Conservation (phyloP, 345 rosid genomes). For the Hevea brasiliensis region DNA sequence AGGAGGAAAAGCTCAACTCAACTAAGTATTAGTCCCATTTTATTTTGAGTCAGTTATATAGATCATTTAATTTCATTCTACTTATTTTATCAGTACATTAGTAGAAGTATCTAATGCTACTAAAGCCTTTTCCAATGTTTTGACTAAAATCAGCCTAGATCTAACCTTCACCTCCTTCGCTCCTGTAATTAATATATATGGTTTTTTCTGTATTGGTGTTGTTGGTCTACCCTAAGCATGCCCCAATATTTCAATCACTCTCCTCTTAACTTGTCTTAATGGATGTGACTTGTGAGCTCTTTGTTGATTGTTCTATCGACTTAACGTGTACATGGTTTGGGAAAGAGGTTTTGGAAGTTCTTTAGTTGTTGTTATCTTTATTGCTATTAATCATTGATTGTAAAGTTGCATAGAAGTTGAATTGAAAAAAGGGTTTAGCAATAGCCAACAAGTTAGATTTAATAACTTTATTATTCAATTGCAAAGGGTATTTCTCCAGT, state of each 20-base stretch:
- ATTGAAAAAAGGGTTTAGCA: background rate
- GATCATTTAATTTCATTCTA: too few species aligned
- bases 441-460: background rate
- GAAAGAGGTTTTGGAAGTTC: background rate
- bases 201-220: too few species aligned
- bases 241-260: too few species aligned
- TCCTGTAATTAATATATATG: background rate
- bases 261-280: too few species aligned
- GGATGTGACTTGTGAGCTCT: too few species aligned
- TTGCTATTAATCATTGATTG: background rate
- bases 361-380: background rate
- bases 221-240: too few species aligned
- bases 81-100: background rate
- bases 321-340: background rate
- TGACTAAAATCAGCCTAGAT: too few species aligned
- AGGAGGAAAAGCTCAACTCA: background rate
- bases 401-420: background rate
- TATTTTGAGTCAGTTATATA: background rate
- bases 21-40: background rate
- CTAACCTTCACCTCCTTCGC: too few species aligned
- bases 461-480: background rate
- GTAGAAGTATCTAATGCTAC: background rate
- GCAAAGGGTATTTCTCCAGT: conserved; percentile 4
- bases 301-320: background rate
- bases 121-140: background rate